Evolutionary conservation across 164 flowering plant genomes (phyloP), one percentile per base, ranked within the genome.

Genomic region (Magnolia changhungtana): DNA sequence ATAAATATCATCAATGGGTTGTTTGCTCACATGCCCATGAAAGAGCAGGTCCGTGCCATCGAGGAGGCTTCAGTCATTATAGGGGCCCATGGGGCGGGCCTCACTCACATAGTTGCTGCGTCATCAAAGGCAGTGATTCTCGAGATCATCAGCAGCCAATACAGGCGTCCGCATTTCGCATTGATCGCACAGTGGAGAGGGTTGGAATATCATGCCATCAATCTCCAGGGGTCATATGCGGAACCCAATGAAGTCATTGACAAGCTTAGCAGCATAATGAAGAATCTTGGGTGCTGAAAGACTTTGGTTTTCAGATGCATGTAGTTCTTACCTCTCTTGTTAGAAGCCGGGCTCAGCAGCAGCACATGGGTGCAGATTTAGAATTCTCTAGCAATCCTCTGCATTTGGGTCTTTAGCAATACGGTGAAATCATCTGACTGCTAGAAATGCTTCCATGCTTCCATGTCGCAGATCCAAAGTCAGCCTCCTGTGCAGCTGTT

Each of bases 81-180:
- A 37, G 98, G 99, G n/a, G 99, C 99, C 63, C 99, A 96, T 75
- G 99, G 99, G 50, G 99, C 99, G 8, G 99, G 99, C 67, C 90
- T 96, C 18, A 96, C 99, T 49, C 98, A 96, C 76, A 86, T 96
- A 45, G 83, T 94, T 59, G 85, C 99, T 6, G 98, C 99, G 29
- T 72, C 80, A 37, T 89, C 95, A 6, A 79, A 87, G 70, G 83
- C 99, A 0, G 90, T 90, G 71, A 74, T 96, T 76, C 86, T 96
- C 31, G 99, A 96, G 84, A 88, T 96, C 55, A 85, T 96, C 51
- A 90, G 96, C 81, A 88, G 90, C 74, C 81, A 74, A n/a, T 94
- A 78, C 71, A 89, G 92, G 78, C 88, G 99, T 3, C 99, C 99
- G 0, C 99, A 96, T 88, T 96, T 96, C 78, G 81, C 76, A 8